Evolutionary conservation across 148 eudicot species (phyloP).

Genomic region (Persicaria maculosa): DNA sequence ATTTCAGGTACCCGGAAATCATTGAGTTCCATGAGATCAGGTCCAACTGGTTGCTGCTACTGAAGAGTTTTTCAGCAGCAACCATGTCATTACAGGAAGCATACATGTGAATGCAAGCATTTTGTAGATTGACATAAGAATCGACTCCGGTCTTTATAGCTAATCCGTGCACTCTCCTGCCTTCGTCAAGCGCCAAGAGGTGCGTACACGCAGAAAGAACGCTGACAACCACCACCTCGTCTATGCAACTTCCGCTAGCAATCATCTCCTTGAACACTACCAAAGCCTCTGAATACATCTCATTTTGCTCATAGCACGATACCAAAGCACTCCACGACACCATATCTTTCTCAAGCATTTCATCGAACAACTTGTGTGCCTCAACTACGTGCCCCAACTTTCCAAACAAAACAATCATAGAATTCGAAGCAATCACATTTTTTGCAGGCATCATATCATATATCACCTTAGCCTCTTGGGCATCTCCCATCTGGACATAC

Average conservation of each 20-base stretch:
- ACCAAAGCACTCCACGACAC: conserved; percentile 73
- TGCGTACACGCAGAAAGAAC: conserved; percentile 62
- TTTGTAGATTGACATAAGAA: conserved; percentile 58
- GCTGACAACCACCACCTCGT: conserved; percentile 54
- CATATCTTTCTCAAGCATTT: conserved; percentile 45
- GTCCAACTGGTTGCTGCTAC: conserved; percentile 37
- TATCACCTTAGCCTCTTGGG: conserved; percentile 36
- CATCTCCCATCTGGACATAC: conserved; percentile 38
- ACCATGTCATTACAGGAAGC: conserved; percentile 40
- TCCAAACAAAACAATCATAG: conserved; percentile 62
- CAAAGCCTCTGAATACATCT: conserved; percentile 45
- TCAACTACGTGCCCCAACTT: conserved; percentile 38
- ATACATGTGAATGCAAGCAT: conserved; percentile 74
- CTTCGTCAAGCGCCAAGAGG: conserved; percentile 22
- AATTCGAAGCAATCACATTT: conserved; percentile 55
- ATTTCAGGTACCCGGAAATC: conserved; percentile 61
- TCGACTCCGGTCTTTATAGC: conserved; percentile 40
- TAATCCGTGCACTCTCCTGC: conserved; percentile 44
- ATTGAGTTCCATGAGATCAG: conserved; percentile 52
- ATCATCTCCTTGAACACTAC: conserved; percentile 39
- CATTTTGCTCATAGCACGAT: conserved; percentile 61
- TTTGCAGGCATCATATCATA: conserved; percentile 44
- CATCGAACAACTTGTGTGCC: conserved; percentile 40
- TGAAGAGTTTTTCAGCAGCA: conserved; percentile 49
- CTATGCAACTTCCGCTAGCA: conserved; percentile 26